These are phyloP conservation scores for Myriosclerotinia curreyana DNA, from an alignment of 2,329 filamentous ascomycete species.

Conservation along the genomic window DNA sequence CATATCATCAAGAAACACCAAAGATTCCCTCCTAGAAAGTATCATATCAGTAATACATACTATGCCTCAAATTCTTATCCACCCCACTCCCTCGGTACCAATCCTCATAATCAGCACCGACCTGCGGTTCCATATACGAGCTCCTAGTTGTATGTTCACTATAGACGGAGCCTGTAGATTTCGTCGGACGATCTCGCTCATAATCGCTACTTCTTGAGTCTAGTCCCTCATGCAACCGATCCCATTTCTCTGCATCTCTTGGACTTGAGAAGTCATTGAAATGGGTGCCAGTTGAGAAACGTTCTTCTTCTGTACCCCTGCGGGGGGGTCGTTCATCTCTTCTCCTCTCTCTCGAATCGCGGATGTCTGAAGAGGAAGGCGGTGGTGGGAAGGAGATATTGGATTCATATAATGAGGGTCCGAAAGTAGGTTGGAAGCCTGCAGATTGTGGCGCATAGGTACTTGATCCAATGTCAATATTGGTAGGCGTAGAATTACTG, in stretches of 20 bases:
- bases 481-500: conserved; percentile 34
- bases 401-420: conserved; percentile 28
- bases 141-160: conserved; percentile 16
- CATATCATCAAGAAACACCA: background rate
- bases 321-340: conserved; percentile 30
- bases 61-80: conserved; percentile 12
- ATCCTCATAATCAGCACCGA: conserved; percentile 20
- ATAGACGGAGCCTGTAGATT: conserved; percentile 9
- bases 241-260: conserved; percentile 37
- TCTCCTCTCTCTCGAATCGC: conserved; percentile 21
- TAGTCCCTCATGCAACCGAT: conserved; percentile 30
- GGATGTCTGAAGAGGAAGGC: conserved; percentile 28
- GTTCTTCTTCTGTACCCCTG: conserved; percentile 31
- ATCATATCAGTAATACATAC: conserved; percentile 17
- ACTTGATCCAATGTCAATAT: conserved; percentile 25
- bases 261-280: conserved; percentile 35
- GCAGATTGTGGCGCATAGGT: conserved; percentile 22
- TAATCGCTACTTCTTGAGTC: conserved; percentile 18
- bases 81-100: conserved; percentile 22
- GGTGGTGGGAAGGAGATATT: conserved; percentile 34
- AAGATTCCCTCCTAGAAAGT: background rate
- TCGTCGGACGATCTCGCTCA: conserved; percentile 14
- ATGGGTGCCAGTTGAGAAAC: conserved; percentile 22
- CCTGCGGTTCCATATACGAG: conserved; percentile 11
- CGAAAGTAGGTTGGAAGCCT: conserved; percentile 25